phyloP scores from a whole-genome alignment of 2,329 filamentous ascomycete genomes.

The Monosporascus sp. region DNA sequence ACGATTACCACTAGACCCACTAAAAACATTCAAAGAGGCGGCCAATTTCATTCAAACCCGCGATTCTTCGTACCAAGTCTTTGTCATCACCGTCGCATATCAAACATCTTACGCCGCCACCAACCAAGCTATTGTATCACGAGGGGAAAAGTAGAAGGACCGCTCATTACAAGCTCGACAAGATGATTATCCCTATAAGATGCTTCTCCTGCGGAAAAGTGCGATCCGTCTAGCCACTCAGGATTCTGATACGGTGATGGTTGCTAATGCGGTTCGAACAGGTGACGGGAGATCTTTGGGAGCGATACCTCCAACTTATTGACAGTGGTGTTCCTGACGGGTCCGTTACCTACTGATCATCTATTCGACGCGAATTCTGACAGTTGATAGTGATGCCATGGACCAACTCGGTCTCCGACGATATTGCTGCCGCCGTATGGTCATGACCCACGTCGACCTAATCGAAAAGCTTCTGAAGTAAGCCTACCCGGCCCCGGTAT shows the following conservation, averaged over 20 bases:
- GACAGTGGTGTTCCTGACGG: slow-evolving; percentile 71
- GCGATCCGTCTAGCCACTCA: slow-evolving; percentile 18
- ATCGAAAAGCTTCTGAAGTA: slow-evolving; percentile 98
- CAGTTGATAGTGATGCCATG: slow-evolving; percentile 76
- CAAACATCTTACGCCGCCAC: too few species aligned
- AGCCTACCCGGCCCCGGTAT: slow-evolving; percentile 19
- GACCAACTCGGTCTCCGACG: slow-evolving; percentile 88
- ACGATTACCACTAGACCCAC: neutral
- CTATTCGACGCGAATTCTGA: slow-evolving; percentile 16
- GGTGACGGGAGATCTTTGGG: slow-evolving; percentile 97
- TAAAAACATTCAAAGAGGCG: neutral
- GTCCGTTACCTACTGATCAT: slow-evolving; percentile 39
- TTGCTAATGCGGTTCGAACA: slow-evolving; percentile 32
- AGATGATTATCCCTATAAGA: slow-evolving; percentile 97
- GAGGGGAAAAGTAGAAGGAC: slow-evolving; percentile 6
- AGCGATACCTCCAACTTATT: slow-evolving; percentile 85
- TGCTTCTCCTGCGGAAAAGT: slow-evolving; percentile 99
- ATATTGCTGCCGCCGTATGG: slow-evolving; percentile 98
- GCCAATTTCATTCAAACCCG: too few species aligned
- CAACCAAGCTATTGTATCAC: too few species aligned
- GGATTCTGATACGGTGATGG: neutral
- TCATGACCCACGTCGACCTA: slow-evolving; percentile 98
- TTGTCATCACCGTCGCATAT: slow-evolving; percentile 6
- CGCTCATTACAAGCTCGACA: slow-evolving; percentile 26
- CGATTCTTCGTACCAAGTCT: neutral